phyloP scores from a whole-genome alignment of 1,284 basidiomycete genomes.

The Calocybe gambosa region DNA sequence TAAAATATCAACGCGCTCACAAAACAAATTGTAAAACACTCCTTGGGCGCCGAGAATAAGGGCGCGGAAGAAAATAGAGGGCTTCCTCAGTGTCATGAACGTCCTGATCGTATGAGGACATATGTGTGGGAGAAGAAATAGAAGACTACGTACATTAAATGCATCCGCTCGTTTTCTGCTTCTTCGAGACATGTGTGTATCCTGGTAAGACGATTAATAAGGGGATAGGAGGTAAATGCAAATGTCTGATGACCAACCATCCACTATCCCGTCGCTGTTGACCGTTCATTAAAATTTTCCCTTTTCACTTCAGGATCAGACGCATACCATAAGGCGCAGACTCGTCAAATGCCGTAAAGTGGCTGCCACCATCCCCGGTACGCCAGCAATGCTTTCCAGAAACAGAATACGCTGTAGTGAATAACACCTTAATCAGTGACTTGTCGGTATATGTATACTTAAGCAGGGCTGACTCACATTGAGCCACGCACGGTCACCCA shows the following conservation, averaged over 20 bases:
- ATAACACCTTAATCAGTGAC: neutral
- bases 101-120: slow-evolving; percentile 47
- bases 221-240: neutral
- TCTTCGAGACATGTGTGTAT: slow-evolving; percentile 82
- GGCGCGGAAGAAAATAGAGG: slow-evolving; percentile 72
- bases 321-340: slow-evolving; percentile 71
- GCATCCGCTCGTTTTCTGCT: slow-evolving; percentile 95
- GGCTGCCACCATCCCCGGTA: slow-evolving; percentile 92
- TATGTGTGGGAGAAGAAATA: neutral
- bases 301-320: neutral
- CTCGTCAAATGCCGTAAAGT: slow-evolving; percentile 80
- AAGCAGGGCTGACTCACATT: slow-evolving; percentile 34
- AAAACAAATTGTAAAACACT: slow-evolving; percentile 89
- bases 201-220: slow-evolving; percentile 21
- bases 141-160: slow-evolving; percentile 62
- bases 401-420: slow-evolving; percentile 71
- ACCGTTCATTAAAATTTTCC: neutral
- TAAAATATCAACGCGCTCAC: slow-evolving; percentile 34
- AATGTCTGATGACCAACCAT: slow-evolving; percentile 44
- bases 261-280: slow-evolving; percentile 77
- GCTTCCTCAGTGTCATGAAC: slow-evolving; percentile 82
- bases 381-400: slow-evolving; percentile 88
- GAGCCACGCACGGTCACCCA: slow-evolving; percentile 76
- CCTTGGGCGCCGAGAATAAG: slow-evolving; percentile 85
- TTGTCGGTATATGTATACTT: neutral